Base-by-base conservation (phyloP, 129 eudicot genomes). In the Mikania micrantha region DNA sequence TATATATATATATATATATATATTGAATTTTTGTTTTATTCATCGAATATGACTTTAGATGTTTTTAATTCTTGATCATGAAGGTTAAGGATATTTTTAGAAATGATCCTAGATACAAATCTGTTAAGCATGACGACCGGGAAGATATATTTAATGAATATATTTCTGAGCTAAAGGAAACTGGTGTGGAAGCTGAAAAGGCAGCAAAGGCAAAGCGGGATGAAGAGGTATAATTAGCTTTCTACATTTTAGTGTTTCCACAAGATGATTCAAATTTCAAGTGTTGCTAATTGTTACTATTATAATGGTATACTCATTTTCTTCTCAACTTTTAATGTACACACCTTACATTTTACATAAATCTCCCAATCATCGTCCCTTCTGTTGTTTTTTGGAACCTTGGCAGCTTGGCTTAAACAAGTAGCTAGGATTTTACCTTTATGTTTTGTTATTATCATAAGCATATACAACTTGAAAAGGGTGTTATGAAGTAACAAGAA, bases 41-140 rank as follows among this genome's bases (percentile, higher is more conserved):
- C 57, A 2, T 32, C 25, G 62, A 38, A 35, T 36, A 10, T 74
- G 68, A 16, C 31, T 59, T 66, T 68, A 38, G 78, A 73, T 57
- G 77, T 58, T 72, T 58, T 3, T 13, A 35, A 54, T 29, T 44
- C 67, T 9, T 60, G 70, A 48, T 68, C 22, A 80, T 44, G 49
- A 59, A 93, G 99, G 92, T 94, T 74, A 94, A 94, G 82, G 99
- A 89, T 66, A 73, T 74, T 47, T 41, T 94, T 60, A 80, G 91
- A 64, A 75, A 75, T 81, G 99, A 94, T 69, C 90, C 85, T 59
- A 79, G 95, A 16, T 94, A 87, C 80, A 89, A 79, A 80, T 82
- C 93, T 64, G 90, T 94, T 71, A 90, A 75, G 83, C 99, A 94
- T 72, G 97, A 94, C 70, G 97, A 94, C 1, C 75, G 97, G 76